Conservation (phyloP, 2,329 filamentous ascomycete genomes). For the Cladosporium colombiae region DNA sequence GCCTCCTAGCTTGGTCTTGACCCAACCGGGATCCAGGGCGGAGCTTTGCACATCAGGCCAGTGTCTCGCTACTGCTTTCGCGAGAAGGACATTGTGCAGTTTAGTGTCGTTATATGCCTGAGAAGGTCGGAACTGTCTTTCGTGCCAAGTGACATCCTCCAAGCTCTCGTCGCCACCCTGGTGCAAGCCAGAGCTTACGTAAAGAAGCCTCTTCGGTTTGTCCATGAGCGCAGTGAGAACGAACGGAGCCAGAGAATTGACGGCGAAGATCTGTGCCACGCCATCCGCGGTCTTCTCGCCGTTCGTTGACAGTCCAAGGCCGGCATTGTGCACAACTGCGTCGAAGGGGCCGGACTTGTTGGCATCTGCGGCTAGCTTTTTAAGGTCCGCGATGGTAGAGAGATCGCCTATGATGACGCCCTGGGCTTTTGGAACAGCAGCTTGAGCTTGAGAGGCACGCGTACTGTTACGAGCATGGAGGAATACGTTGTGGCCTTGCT, state of each 20-base stretch:
- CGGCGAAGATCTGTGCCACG: conserved; percentile 54
- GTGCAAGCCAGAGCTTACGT: conserved; percentile 56
- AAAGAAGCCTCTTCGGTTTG: conserved; percentile 53
- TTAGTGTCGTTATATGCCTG: conserved; percentile 58
- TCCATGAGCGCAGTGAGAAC: conserved; percentile 55
- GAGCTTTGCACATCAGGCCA: conserved; percentile 50
- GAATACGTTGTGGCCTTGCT: conserved; percentile 56
- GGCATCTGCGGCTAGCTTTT: conserved; percentile 53
- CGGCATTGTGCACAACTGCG: conserved; percentile 60
- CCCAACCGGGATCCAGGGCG: conserved; percentile 50
- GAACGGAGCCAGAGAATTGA: conserved; percentile 61
- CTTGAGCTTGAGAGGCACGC: conserved; percentile 52
- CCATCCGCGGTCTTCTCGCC: conserved; percentile 49
- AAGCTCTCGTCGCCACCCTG: conserved; percentile 48
- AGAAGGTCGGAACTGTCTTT: conserved; percentile 39
- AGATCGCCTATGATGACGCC: conserved; percentile 57
- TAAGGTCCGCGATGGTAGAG: conserved; percentile 52
- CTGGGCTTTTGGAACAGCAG: conserved; percentile 53
- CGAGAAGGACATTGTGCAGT: conserved; percentile 57
- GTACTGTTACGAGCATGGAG: conserved; percentile 59
- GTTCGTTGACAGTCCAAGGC: conserved; percentile 47
- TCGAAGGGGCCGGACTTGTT: conserved; percentile 56
- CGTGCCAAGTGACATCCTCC: conserved; percentile 43
- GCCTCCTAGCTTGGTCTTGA: conserved; percentile 48
- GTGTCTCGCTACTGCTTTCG: conserved; percentile 54